These are phyloP conservation scores for Sisymbrium irio DNA, from an alignment of 345 rosid genomes.

Conservation along the genomic window DNA sequence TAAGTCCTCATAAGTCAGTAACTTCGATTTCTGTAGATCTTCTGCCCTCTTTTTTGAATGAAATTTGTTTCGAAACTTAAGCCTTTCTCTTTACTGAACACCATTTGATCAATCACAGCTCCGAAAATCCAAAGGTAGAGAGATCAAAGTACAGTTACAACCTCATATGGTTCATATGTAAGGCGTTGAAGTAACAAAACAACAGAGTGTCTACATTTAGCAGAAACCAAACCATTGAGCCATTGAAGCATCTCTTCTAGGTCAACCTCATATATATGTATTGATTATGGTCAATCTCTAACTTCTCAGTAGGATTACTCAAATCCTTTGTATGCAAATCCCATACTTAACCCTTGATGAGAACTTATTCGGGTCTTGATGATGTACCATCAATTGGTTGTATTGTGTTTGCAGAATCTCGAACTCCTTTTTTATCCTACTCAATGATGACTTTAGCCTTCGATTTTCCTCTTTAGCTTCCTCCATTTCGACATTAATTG, in stretches of 20 bases:
- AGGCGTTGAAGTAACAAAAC: conserved; percentile 1
- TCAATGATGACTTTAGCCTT: conserved; percentile 56
- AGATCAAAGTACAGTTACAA: conserved; percentile 2
- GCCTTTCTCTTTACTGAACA: neutral
- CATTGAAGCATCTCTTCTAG: too few species aligned
- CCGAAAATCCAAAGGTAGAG: neutral
- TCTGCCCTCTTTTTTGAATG: neutral
- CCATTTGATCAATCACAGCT: conserved; percentile 1
- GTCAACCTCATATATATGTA: too few species aligned
- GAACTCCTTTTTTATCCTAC: conserved; percentile 60
- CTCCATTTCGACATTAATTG: conserved; percentile 66
- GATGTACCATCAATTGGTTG: conserved; percentile 39
- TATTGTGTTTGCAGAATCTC: conserved; percentile 55
- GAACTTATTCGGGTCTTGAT: conserved; percentile 33
- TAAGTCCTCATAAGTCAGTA: neutral
- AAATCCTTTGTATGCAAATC: conserved; percentile 52
- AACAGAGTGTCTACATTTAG: too few species aligned
- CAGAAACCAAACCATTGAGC: too few species aligned
- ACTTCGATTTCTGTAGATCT: neutral
- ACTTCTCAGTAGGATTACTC: conserved; percentile 40
- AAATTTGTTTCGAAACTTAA: neutral
- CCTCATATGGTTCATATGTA: neutral
- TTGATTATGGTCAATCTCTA: conserved; percentile 13
- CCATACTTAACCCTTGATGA: conserved; percentile 40
- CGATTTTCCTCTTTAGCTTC: conserved; percentile 74